phyloP scores from a whole-genome alignment of 1,284 basidiomycete species.

The Bondarzewia mesenterica region DNA sequence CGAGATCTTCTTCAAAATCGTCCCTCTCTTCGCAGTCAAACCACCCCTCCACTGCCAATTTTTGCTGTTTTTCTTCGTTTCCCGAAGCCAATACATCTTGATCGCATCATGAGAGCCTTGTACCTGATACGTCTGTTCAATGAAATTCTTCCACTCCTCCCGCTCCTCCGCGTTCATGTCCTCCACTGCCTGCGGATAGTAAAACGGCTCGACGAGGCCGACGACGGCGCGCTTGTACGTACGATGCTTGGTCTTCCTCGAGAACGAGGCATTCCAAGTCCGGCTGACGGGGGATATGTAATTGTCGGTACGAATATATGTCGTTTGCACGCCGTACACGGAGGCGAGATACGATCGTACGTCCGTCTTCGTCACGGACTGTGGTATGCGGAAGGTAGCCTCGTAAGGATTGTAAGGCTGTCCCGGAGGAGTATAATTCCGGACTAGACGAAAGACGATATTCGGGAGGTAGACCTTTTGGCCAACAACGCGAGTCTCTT shows the following conservation, averaged over 20 bases:
- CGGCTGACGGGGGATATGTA: slow-evolving; percentile 57
- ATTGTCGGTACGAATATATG: slow-evolving; percentile 91
- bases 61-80: slow-evolving; percentile 36
- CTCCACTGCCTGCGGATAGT: slow-evolving; percentile 75
- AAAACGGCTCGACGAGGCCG: slow-evolving; percentile 84
- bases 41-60: slow-evolving; percentile 35
- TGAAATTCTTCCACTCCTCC: slow-evolving; percentile 43
- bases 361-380: slow-evolving; percentile 86
- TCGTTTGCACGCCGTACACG: slow-evolving; percentile 81
- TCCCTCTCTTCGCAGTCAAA: slow-evolving; percentile 29
- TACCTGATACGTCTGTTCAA: slow-evolving; percentile 53
- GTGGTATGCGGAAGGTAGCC: slow-evolving; percentile 87
- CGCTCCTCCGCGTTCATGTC: slow-evolving; percentile 59
- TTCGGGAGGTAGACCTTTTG: slow-evolving; percentile 87
- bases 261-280: slow-evolving; percentile 16
- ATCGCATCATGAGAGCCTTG: slow-evolving; percentile 31
- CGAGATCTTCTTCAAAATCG: slow-evolving; percentile 38
- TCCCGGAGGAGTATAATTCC: slow-evolving; percentile 74
- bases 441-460: slow-evolving; percentile 74
- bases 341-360: slow-evolving; percentile 79
- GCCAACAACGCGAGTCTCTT: slow-evolving; percentile 55
- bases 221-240: slow-evolving; percentile 86
- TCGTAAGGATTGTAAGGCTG: slow-evolving; percentile 89
- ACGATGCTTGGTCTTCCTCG: slow-evolving; percentile 26
- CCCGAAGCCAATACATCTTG: slow-evolving; percentile 34